Base-by-base conservation (phyloP, 352 stramenopile genomes). In the Pythium rhizo-oryzae region DNA sequence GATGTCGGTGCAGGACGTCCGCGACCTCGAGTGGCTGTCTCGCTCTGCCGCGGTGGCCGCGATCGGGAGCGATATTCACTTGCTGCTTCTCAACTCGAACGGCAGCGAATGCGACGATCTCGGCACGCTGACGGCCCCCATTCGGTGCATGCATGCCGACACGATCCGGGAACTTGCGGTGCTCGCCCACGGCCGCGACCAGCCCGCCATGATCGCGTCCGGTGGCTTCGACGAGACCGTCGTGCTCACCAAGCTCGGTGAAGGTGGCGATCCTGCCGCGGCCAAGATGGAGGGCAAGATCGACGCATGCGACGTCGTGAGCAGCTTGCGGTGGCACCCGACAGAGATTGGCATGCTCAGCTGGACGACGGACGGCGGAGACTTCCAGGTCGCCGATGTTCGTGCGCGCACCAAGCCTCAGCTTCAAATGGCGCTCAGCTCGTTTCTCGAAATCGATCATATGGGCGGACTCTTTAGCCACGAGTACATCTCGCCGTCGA, bases 321-420 rank as follows among this genome's bases (percentile, higher is more conserved):
- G 85, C 61, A 95, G 87, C 56, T 35, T 95, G 46, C 84, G 87
- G 2, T 95, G 85, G 87, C 74, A 81, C 13, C 82, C 79, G 21
- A 62, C 55, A 0, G 61, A 77, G 19, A 69, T 76, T 3, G 12
- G 51, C 16, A 74, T 82, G 7, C 54, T 95, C 35, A 95, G 87
- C 57, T 95, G 85, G 87, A 95, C 87, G 6, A 93, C 87, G 2
- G 87, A 95, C 64, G 83, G 79, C 25, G 87, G 87, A 8, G 82
- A 91, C 18, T 90, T 93, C 51, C 85, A 91, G 72, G 44, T 93
- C 8, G 73, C 62, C 8, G 87, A 95, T 24, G 69, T 74, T 23
- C 84, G 87, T 16, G 59, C 70, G 18, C 75, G 61, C 19, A 68
- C 78, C 35, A 70, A 60, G 49, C 46, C 74, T 9, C 74, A 78